Base-by-base conservation (phyloP, 2,329 filamentous ascomycete genomes). In the Tolypocladium ovalisporum region DNA sequence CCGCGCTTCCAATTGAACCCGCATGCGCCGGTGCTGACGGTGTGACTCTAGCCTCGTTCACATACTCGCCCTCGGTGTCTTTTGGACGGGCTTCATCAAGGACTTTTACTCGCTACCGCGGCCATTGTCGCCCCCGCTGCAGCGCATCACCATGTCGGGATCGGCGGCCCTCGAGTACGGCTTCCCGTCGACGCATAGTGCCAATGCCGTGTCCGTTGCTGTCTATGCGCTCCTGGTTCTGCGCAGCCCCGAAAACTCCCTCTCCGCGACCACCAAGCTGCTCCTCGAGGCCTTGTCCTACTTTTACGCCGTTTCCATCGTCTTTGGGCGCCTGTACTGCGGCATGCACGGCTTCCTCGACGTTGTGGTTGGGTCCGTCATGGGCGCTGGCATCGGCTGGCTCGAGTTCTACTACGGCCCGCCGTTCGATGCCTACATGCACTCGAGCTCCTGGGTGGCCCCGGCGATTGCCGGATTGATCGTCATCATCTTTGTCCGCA, bases 271-370 rank as follows among this genome's bases (percentile, higher is more conserved):
- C 22, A 79, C 82, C 1, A 86, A 83, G 63, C 61, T 85, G 4
- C 72, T 79, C 4, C 75, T 96, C 32, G 88, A 94, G 68, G 71
- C 73, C 6, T 71, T 89, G 7, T 85, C 87, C 44, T 95, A 94
- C 71, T 86, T 90, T 64, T 99, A 97, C 69, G 90, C 89, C 37
- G 75, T 84, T 15, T 97, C 93, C 32, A 97, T 99, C 67, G 82
- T 97, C 44, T 76, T 97, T 61, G 94, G 94, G 7, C 85, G 94
- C 24, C 78, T 99, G 39, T 97, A 99, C 75, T 99, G 94, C 68
- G 94, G 94, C 60, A 99, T 99, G 94, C 94, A 99, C 73, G 94
- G 94, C 13, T 96, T 97, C 73, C 79, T 94, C 49, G 94, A 99
- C 71, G 91, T 97, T 29, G 74, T 94, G 17, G 72, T 94, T 57